phyloP scores from a whole-genome alignment of 164 flowering plant species.

The Litsea cubeba region DNA sequence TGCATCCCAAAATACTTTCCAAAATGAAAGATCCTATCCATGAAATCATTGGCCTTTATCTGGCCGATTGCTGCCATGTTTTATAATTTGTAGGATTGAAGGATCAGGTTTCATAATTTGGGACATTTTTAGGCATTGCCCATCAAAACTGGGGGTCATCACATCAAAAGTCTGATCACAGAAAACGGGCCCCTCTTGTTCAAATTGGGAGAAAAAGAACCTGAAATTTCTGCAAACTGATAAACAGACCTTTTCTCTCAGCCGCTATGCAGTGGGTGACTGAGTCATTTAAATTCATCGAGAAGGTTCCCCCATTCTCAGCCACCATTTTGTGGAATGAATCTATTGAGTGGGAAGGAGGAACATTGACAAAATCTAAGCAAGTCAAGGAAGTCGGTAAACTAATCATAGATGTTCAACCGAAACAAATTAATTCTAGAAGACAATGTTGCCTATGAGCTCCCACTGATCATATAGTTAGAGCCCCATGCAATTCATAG shows the following conservation, averaged over 20 bases:
- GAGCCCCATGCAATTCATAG: background rate
- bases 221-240: slow-evolving; percentile 14
- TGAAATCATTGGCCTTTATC: background rate
- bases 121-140: background rate
- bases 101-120: background rate
- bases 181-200: background rate
- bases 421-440: background rate
- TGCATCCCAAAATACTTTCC: background rate
- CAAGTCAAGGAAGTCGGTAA: slow-evolving; percentile 39
- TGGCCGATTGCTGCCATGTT: background rate
- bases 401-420: background rate
- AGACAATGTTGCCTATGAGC: background rate
- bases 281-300: slow-evolving; percentile 87
- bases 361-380: slow-evolving; percentile 78
- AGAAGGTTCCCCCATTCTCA: slow-evolving; percentile 90
- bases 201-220: background rate
- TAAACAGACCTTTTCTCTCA: slow-evolving; percentile 64
- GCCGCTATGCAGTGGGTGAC: slow-evolving; percentile 95
- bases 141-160: background rate
- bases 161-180: background rate
- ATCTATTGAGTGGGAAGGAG: slow-evolving; percentile 61
- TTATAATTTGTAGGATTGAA: background rate
- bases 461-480: background rate
- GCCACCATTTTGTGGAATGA: slow-evolving; percentile 77
- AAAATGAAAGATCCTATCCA: background rate